Evolutionary conservation across 306 rosid species (phyloP).

Genomic region (Lagenaria siceraria): DNA sequence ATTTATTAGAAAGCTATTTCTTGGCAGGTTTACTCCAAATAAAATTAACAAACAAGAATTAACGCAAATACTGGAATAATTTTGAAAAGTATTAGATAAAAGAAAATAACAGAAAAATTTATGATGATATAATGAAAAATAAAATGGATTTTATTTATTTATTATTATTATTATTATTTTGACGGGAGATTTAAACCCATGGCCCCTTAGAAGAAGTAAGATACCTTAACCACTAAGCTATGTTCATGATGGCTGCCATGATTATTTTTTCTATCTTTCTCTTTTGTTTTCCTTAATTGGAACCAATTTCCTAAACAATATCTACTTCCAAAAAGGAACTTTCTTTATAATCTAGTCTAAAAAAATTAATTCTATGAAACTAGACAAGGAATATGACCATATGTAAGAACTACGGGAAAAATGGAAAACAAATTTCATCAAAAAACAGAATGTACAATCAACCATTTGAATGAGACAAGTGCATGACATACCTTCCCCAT

Average conservation of each 20-base stretch:
- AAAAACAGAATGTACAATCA: neutral
- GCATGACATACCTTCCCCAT: constrained; percentile 64
- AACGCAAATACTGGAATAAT: neutral
- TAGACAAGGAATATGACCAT: neutral
- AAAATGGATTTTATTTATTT: neutral
- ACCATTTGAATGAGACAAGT: neutral
- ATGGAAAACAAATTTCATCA: neutral
- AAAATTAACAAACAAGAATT: neutral
- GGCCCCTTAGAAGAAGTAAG: neutral
- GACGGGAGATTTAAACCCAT: neutral
- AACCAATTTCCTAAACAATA: neutral
- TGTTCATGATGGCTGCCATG: neutral
- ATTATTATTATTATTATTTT: no score
- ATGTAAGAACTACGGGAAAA: neutral
- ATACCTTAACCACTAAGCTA: neutral
- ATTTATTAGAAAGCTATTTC: constrained; percentile 14
- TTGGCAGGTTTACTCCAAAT: neutral
- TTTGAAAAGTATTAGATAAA: neutral
- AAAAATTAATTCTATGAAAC: neutral
- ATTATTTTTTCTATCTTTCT: neutral
- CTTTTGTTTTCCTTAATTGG: neutral
- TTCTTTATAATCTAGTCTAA: neutral
- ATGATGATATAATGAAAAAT: neutral
- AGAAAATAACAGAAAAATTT: neutral
- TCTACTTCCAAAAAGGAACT: neutral